Evolutionary conservation across 2,329 filamentous ascomycete genomes (phyloP), one percentile per base, ranked within the genome.

Genomic region (Alternaria hordeiaustralica): DNA sequence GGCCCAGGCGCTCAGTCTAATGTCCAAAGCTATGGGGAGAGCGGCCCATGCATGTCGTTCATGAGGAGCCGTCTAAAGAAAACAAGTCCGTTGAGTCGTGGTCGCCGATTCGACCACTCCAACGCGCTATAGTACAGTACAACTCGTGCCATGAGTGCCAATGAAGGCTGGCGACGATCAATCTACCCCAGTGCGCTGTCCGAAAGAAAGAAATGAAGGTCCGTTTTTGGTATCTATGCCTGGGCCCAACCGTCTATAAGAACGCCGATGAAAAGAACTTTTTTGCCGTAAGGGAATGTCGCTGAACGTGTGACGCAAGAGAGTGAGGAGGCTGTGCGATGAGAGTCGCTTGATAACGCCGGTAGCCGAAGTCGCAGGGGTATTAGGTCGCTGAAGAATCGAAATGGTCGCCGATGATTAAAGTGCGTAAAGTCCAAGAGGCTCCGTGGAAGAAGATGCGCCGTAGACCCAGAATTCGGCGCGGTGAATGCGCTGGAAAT

Each of bases 171-270:
- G 68, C 73, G 50, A 65, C 70, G 73, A 73, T 71, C 36, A 60
- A 49, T 78, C 75, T 79, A 77, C 71, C 75, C 69, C 65, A 64
- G 73, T 77, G 75, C 75, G 63, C 69, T 72, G 65, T 69, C 61
- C 66, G 58, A 67, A 68, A 70, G 59, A 68, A 64, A 68, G 68
- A 67, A 67, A 73, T 53, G 50, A 73, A 67, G 71, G 45, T 65
- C 76, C 74, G 69, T 73, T 77, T 80, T 79, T 80, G 77, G 72
- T 80, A 79, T 80, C 76, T 74, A 73, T 79, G 78, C 78, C 78
- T 78, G 77, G 72, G 78, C 78, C 75, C 59, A 68, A 71, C 76
- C 76, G 69, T 80, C 78, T 80, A 80, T 74, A 70, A 72, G 15
- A 80, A 80, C 78, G 78, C 78, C 78, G 72, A 54, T 63, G 60